Evolutionary conservation across 148 eudicot genomes (phyloP), one percentile per base, ranked within the genome.

Genomic region (Talinum fruticosum): DNA sequence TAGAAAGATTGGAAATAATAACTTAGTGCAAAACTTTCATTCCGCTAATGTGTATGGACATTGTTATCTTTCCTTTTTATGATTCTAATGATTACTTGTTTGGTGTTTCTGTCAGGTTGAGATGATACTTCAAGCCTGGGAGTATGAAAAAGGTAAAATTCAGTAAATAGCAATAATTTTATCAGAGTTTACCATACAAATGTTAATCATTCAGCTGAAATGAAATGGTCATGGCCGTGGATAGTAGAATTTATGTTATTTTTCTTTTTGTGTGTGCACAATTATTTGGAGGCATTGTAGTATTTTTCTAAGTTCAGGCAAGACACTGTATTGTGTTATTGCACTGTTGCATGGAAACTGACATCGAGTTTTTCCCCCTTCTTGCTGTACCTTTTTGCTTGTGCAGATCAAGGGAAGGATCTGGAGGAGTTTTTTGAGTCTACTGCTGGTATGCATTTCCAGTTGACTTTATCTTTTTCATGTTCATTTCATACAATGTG

Each of bases 71-170:
- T 70, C 75, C 34, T 36, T 66, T 26, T 54, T 72, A 61, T 64
- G 23, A 35, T 36, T 76, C 36, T 73, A 67, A 66, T n/a, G 33
- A 41, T 5, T 29, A 21, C 34, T 74, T 62, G 24, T 44, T 32
- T 70, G 13, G 45, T 84, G 16, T 79, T 34, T 51, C 51, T 73
- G 78, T 78, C 90, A 96, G 99, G 88, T 91, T 84, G 99, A 96
- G 85, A 96, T 96, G 99, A 93, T 91, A 80, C 97, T 96, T 84
- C 99, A 96, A 79, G 99, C 97, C n/a, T 86, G 81, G 82, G 97
- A 96, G 84, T 96, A 96, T 82, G 99, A 96, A 86, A 96, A 86
- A 70, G 99, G 97, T 93, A 79, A 80, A n/a, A 2, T 53, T 21
- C 21, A 51, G 29, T 7, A 35, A 69, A n/a, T 59, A 36, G 28